phyloP scores from a whole-genome alignment of 2,329 filamentous ascomycete genomes.

The Cyphellophora europaea region DNA sequence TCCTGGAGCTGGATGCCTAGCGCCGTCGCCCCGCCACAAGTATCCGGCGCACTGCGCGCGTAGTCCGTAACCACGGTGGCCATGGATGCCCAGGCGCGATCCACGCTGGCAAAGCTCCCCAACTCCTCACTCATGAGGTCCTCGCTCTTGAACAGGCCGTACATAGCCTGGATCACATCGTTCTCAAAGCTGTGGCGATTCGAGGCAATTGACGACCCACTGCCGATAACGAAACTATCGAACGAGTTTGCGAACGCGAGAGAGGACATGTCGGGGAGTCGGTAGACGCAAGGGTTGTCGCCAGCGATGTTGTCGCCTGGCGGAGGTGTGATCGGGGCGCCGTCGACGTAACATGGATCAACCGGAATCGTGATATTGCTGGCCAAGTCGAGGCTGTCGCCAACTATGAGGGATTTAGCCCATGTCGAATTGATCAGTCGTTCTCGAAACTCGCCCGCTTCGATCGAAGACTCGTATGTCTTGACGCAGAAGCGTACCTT shows the following conservation, averaged over 20 bases:
- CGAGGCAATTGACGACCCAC: slow-evolving; percentile 12
- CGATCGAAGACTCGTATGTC: slow-evolving; percentile 16
- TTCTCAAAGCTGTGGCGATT: slow-evolving; percentile 18
- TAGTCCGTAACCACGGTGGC: slow-evolving; percentile 3
- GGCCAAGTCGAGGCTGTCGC: neutral
- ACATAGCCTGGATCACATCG: slow-evolving; percentile 16
- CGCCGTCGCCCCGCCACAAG: slow-evolving; percentile 1
- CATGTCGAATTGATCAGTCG: slow-evolving; percentile 6
- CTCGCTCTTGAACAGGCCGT: slow-evolving; percentile 7
- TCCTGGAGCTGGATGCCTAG: neutral
- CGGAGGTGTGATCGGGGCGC: slow-evolving; percentile 9
- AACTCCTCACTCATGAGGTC: neutral
- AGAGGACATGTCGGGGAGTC: slow-evolving; percentile 6
- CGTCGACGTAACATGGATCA: slow-evolving; percentile 18
- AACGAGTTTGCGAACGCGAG: slow-evolving; percentile 18
- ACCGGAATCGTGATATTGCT: slow-evolving; percentile 13
- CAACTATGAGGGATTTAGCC: slow-evolving; percentile 4
- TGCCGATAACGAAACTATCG: slow-evolving; percentile 11
- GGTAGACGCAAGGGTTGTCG: no score
- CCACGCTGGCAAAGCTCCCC: neutral
- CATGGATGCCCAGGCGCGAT: neutral
- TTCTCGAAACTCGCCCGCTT: slow-evolving; percentile 14
- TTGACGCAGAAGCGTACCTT: slow-evolving; percentile 19
- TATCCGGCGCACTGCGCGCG: neutral
- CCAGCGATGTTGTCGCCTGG: no score